Percentiles rank a stretch among this genome's conserved stretches.
Evolutionary conservation across 768 basidiomycete species (phyloP).

Genomic region (Xerocomus spinulosus): DNA sequence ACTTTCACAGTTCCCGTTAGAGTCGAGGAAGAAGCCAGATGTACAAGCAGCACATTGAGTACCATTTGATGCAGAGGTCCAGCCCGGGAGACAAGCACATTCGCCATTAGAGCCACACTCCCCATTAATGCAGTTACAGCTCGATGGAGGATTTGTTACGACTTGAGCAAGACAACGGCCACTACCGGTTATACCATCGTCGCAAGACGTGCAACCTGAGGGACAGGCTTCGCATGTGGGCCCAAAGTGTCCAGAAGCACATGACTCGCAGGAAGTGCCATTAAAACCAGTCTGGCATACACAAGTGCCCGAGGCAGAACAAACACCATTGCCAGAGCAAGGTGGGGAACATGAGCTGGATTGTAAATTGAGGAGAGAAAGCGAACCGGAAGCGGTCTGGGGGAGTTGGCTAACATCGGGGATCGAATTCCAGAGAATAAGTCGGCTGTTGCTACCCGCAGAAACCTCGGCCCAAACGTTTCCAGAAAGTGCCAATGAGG

Average conservation of each 20-base stretch:
- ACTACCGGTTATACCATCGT: constrained; percentile 73
- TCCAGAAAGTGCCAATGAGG: constrained; percentile 63
- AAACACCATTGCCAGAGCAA: constrained; percentile 70
- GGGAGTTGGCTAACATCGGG: constrained; percentile 73
- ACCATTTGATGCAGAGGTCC: constrained; percentile 65
- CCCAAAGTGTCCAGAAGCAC: constrained; percentile 72
- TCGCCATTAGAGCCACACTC: constrained; percentile 63
- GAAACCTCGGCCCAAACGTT: constrained; percentile 67
- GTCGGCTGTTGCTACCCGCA: constrained; percentile 49
- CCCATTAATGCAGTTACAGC: constrained; percentile 83
- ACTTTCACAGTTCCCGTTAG: constrained; percentile 72
- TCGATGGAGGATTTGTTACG: constrained; percentile 50
- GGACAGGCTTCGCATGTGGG: constrained; percentile 68
- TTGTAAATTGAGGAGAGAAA: constrained; percentile 67
- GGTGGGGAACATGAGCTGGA: constrained; percentile 71
- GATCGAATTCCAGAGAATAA: constrained; percentile 76
- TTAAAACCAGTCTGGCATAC: constrained; percentile 69
- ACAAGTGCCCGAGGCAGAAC: constrained; percentile 67
- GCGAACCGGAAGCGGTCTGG: constrained; percentile 38
- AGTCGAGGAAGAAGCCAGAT: constrained; percentile 67
- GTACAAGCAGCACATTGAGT: constrained; percentile 75
- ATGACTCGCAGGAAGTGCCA: constrained; percentile 77
- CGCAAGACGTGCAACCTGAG: constrained; percentile 61
- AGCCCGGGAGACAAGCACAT: constrained; percentile 75
- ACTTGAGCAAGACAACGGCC: constrained; percentile 61